Conservation (phyloP, 257 asterid genomes). For the Craterostigma plantagineum region DNA sequence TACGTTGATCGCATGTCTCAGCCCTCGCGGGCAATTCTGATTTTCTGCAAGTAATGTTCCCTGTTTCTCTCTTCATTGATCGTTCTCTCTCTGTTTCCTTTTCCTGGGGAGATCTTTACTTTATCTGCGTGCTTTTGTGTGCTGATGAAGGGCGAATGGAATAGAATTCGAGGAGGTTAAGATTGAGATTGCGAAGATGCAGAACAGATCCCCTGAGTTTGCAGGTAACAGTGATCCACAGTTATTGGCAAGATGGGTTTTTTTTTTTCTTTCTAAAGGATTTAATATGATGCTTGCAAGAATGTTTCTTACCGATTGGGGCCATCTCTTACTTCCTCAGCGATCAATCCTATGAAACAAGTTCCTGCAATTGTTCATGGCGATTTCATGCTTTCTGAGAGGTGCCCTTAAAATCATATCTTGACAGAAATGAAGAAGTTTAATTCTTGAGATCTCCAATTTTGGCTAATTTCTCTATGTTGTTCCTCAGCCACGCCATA, state of each 20-base stretch:
- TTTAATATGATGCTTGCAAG: too few relatives aligned
- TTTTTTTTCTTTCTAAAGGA: too few relatives aligned
- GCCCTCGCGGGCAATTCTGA: constrained; percentile 73
- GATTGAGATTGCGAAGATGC: constrained; percentile 26
- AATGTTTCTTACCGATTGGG: too few relatives aligned
- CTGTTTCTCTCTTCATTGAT: not conserved
- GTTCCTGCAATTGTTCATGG: constrained; percentile 77
- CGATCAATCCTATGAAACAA: constrained; percentile 56
- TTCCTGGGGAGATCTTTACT: not conserved
- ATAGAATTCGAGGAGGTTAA: constrained; percentile 68
- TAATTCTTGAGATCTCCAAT: too few relatives aligned
- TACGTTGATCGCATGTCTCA: constrained; percentile 69
- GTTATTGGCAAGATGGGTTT: too few relatives aligned
- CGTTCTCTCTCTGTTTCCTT: not conserved
- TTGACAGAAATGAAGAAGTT: too few relatives aligned
- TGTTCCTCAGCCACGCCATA: constrained; percentile 61
- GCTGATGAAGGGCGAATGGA: constrained; percentile 39
- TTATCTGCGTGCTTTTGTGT: not conserved
- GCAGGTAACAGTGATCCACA: constrained; percentile 22
- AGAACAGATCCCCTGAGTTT: constrained; percentile 44
- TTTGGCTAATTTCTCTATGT: constrained; percentile 3
- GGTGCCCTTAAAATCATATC: constrained; percentile 18
- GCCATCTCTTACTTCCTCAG: constrained; percentile 20
- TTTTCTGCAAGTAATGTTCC: constrained; percentile 48
- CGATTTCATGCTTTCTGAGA: constrained; percentile 68